Evolutionary conservation across 2,329 filamentous ascomycete genomes (phyloP).

Genomic region (Helotiales sp.): DNA sequence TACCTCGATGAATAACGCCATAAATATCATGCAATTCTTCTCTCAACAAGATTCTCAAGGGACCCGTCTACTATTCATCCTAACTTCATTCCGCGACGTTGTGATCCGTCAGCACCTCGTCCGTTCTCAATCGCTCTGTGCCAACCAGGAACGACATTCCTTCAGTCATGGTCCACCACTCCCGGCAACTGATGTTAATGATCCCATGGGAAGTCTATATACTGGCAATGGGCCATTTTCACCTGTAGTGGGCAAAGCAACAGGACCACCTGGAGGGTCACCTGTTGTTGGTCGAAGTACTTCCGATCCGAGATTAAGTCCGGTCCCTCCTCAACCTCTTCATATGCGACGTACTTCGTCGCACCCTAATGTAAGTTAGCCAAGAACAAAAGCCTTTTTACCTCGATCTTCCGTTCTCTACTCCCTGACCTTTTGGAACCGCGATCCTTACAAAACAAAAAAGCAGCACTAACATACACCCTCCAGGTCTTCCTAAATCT

Average conservation of each 20-base stretch:
- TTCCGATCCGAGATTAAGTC: conserved; percentile 2
- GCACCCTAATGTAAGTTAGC: neutral
- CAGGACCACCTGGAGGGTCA: neutral
- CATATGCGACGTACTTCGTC: neutral
- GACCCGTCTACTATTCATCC: conserved; percentile 48
- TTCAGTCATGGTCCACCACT: neutral
- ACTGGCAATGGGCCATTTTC: neutral
- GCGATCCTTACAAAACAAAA: no score
- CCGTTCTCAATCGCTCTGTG: neutral
- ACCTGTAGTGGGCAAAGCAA: neutral
- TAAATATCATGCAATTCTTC: conserved; percentile 51
- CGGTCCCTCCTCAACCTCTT: neutral
- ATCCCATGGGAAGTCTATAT: conserved; percentile 13
- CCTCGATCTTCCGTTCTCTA: no score
- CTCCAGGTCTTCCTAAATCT: neutral
- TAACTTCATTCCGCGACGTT: conserved; percentile 48
- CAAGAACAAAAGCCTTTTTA: no score
- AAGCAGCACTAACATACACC: neutral
- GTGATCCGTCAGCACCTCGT: conserved; percentile 29
- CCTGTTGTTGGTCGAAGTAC: neutral
- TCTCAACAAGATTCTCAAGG: conserved; percentile 50
- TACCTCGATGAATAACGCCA: conserved; percentile 42
- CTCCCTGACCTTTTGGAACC: no score
- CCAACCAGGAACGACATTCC: conserved; percentile 2
- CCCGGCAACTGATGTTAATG: conserved; percentile 6